Base-by-base conservation (phyloP, 768 basidiomycete genomes). In the Gloeostereum incarnatum region DNA sequence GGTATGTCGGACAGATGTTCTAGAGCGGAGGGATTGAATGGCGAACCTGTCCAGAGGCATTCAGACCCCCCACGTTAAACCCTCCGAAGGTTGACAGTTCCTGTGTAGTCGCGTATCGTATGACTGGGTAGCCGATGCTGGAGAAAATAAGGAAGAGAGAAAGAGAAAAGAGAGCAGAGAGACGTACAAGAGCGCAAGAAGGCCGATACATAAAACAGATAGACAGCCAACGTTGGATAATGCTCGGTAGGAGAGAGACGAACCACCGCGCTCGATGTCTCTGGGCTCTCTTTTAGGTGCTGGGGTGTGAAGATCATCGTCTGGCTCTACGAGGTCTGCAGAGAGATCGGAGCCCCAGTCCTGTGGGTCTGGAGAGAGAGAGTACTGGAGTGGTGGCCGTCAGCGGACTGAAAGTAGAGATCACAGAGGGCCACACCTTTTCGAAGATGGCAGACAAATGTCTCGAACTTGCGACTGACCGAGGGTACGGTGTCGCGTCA, bases 201-300 rank as follows among this genome's bases (percentile, higher is more conserved):
- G 45, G 13, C 56, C 61, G 24, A 54, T 8, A 26, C 51, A 50
- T 10, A 76, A 56, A 10, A 72, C 36, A 10, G 67, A 45, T 4
- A 84, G 57, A 44, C 76, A 80, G 11, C 78, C 41, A 58, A 69
- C 39, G 56, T 92, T 91, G 14, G 69, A 62, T 57, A 77, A 64
- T 1, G 90, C 90, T 46, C 87, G 67, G 4, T 62, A 49, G 7
- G 75, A 73, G 41, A 78, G 66, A 3, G 67, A 61, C 29, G 57
- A 60, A 24, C 69, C 62, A 19, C 69, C 64, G 1, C 66, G 62
- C 8, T 68, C 67, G 36, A 69, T 68, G 23, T 70, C 59, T 17
- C 29, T 25, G 2, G 44, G 44, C 17, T 24, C 33, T 11, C 21
- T 21, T 3, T 22, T 19, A 6, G 33, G 38, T 43, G 50, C 36